Conservation (phyloP, 225 moss, liverwort and hornwort species). For the Antitrichia curtipendula region DNA sequence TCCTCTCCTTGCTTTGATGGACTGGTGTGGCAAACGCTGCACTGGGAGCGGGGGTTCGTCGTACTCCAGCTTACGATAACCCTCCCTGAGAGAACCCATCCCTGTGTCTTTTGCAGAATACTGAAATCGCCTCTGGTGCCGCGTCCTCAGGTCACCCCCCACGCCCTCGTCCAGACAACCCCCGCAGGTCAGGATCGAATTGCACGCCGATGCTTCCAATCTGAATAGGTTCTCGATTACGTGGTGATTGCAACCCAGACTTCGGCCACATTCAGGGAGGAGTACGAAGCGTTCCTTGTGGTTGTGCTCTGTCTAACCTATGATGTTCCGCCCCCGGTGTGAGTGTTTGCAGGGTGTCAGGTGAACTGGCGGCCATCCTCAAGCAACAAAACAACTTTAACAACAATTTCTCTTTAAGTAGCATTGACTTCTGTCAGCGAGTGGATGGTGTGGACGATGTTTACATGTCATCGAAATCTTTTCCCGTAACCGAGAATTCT, state of each 20-base stretch:
- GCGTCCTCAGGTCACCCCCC: background rate
- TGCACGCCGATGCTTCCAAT: background rate
- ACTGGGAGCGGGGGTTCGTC: background rate
- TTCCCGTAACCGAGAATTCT: constrained; percentile 7
- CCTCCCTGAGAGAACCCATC: background rate
- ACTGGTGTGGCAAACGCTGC: background rate
- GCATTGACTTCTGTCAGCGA: constrained; percentile 36
- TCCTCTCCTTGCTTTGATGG: background rate
- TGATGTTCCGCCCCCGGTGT: background rate
- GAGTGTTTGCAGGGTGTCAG: constrained; percentile 26
- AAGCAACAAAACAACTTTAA: constrained; percentile 41
- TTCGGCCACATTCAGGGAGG: background rate
- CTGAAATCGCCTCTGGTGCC: constrained; percentile 5
- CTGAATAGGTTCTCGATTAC: background rate
- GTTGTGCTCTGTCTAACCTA: background rate
- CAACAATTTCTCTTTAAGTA: constrained; percentile 24
- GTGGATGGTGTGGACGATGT: constrained; percentile 23
- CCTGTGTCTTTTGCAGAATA: constrained; percentile 15
- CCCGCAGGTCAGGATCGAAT: constrained; percentile 32
- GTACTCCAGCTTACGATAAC: background rate
- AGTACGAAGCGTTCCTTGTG: background rate
- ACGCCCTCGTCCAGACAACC: constrained; percentile 5
- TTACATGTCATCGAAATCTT: constrained; percentile 13
- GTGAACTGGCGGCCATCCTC: constrained; percentile 41
- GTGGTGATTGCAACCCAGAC: background rate